These are phyloP conservation scores for Vinca major DNA, from an alignment of 305 asterid genomes.

Conservation along the genomic window DNA sequence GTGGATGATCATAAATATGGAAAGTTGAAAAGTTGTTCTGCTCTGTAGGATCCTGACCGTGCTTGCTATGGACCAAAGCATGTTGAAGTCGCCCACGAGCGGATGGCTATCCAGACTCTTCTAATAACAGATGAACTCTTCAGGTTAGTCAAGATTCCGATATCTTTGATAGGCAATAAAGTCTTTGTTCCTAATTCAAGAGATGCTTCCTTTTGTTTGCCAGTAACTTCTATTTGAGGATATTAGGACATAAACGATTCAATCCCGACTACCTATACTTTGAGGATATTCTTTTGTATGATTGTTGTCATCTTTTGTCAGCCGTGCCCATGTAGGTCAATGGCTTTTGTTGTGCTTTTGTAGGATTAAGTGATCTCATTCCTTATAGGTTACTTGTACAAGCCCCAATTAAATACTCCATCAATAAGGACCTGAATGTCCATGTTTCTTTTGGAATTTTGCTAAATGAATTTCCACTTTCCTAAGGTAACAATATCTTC, in stretches of 20 bases:
- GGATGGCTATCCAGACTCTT: conserved; percentile 93
- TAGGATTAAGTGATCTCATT: not conserved
- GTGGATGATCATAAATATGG: too few species aligned
- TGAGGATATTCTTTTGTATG: not conserved
- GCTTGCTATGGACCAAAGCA: conserved; percentile 99
- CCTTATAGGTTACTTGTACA: not conserved
- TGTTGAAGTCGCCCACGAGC: conserved; percentile 95
- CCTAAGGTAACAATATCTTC: too few species aligned
- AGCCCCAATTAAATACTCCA: not conserved
- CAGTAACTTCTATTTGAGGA: not conserved
- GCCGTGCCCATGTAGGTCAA: not conserved
- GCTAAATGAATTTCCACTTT: too few species aligned
- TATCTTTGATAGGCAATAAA: not conserved
- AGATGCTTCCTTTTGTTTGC: not conserved
- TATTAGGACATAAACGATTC: not conserved
- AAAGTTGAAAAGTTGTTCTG: not conserved
- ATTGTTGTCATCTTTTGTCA: not conserved
- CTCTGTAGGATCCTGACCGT: conserved; percentile 68
- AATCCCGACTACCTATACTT: not conserved
- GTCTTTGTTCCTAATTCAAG: not conserved
- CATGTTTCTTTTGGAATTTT: too few species aligned
- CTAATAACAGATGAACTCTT: conserved; percentile 92
- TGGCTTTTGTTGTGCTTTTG: not conserved
- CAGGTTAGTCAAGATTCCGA: conserved; percentile 35
- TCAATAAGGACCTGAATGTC: too few species aligned